Evolutionary conservation across 441 rosid genomes (phyloP), one percentile per base, ranked within the genome.

Genomic region (Melastoma candidum): DNA sequence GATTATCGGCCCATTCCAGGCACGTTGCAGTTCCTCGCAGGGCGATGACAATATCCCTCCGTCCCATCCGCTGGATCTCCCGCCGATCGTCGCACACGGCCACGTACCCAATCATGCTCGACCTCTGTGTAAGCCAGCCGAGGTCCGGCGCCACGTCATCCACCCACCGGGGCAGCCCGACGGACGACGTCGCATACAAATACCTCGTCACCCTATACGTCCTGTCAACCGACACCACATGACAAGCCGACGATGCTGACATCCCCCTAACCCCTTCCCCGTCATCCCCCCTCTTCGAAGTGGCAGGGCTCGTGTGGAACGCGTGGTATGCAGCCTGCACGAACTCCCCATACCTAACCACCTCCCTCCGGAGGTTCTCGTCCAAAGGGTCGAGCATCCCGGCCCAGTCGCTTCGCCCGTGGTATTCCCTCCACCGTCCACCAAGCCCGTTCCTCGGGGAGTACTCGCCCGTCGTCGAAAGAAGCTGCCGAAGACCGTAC

Each of bases 61-160:
- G 72, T 0, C 87, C 87, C 92, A 84, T 84, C 67, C 92, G 81
- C 56, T 76, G 82, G 66, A 80, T 78, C 71, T 83, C 92, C 5
- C 39, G 56, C 45, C 27, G 60, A 36, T 83, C 87, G 22, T 81
- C 87, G 24, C 87, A 83, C 1, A 83, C 87, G 8, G 92, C 92
- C 14, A 83, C 92, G 67, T 70, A 83, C 4, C 92, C 92, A 47
- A 81, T 73, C 83, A 87, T 81, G 57, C 87, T 83, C 2, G 87
- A 78, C 53, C 81, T 68, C 48, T 81, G 85, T 13, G 87, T 83
- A 84, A 83, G 76, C 87, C 90, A 80, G 39, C 80, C 71, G 2
- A 88, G 82, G 75, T 88, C 81, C 0, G 92, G 92, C 1, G 82
- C 85, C 63, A 78, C 60, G 39, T 78, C 77, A 45, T 83, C 79